Evolutionary conservation across 441 rosid genomes (phyloP).

Genomic region (Aquilaria agallochum): DNA sequence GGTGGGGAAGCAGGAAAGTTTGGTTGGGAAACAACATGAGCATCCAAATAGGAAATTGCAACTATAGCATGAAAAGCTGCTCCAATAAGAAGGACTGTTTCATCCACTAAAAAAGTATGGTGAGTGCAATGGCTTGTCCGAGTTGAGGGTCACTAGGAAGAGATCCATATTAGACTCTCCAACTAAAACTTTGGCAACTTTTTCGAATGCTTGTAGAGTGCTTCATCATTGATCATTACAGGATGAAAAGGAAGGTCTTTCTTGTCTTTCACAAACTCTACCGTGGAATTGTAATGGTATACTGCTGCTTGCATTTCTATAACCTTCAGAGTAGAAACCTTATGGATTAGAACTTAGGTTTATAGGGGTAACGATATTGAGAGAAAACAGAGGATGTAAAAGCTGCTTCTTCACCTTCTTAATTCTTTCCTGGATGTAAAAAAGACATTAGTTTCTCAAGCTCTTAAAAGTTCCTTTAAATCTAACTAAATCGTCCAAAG

Average conservation of each 20-base stretch:
- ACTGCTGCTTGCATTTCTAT: conserved; percentile 42
- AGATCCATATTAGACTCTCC: conserved; percentile 39
- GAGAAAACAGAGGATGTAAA: too few species aligned
- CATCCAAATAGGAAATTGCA: conserved; percentile 44
- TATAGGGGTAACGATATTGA: neutral
- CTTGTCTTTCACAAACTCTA: conserved; percentile 36
- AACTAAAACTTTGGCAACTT: conserved; percentile 34
- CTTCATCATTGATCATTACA: conserved; percentile 30
- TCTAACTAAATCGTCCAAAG: conserved; percentile 19
- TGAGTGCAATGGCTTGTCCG: conserved; percentile 39
- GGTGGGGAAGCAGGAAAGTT: too few species aligned
- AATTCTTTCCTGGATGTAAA: conserved; percentile 44
- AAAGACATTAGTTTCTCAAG: conserved; percentile 39
- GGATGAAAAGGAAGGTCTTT: conserved; percentile 28
- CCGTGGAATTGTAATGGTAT: conserved; percentile 29
- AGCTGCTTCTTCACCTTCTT: conserved; percentile 33
- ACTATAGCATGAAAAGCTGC: conserved; percentile 45
- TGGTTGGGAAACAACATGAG: conserved; percentile 8
- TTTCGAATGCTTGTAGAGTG: conserved; percentile 36
- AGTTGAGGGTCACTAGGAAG: conserved; percentile 29
- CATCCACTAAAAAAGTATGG: conserved; percentile 41
- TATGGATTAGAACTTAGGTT: too few species aligned
- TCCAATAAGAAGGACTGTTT: conserved; percentile 45
- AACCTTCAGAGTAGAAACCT: conserved; percentile 22
- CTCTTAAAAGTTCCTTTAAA: conserved; percentile 58